Evolutionary conservation across 345 rosid genomes (phyloP).

Genomic region (Erodium maritimum): DNA sequence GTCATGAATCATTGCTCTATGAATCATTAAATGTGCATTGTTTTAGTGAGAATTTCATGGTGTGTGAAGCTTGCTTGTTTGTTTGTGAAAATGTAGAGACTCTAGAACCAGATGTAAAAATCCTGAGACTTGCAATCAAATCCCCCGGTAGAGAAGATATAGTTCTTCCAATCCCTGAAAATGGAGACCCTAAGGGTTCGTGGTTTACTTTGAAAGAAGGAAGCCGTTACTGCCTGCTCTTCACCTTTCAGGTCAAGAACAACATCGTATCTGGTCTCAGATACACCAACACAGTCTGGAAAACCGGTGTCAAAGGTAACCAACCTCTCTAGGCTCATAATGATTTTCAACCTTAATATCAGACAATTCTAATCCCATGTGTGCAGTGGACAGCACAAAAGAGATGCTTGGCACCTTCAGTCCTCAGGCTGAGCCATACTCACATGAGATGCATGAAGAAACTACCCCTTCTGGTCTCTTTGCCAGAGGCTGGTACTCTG

Average conservation of each 20-base stretch:
- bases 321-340: slow-evolving; percentile 2
- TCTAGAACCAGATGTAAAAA: slow-evolving; percentile 74
- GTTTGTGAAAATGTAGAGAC: slow-evolving; percentile 33
- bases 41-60: not conserved
- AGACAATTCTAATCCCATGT: not conserved
- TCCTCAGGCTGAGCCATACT: slow-evolving; percentile 83
- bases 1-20: not conserved
- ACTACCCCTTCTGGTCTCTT: slow-evolving; percentile 84
- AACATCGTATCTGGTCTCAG: slow-evolving; percentile 86
- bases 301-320: slow-evolving; percentile 58
- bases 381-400: slow-evolving; percentile 66
- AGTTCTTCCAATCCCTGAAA: slow-evolving; percentile 47
- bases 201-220: slow-evolving; percentile 96
- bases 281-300: slow-evolving; percentile 73
- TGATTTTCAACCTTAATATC: not conserved
- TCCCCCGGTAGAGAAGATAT: slow-evolving; percentile 68
- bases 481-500: slow-evolving; percentile 79
- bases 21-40: too few species aligned
- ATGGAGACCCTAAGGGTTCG: slow-evolving; percentile 53
- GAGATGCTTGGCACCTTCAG: slow-evolving; percentile 92
- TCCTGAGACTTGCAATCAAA: slow-evolving; percentile 47
- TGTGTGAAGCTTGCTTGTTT: not conserved
- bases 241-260: slow-evolving; percentile 63
- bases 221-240: slow-evolving; percentile 53
- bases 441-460: slow-evolving; percentile 67